phyloP scores from a whole-genome alignment of 805 yeast genomes.

The Kluyveromyces siamensis region DNA sequence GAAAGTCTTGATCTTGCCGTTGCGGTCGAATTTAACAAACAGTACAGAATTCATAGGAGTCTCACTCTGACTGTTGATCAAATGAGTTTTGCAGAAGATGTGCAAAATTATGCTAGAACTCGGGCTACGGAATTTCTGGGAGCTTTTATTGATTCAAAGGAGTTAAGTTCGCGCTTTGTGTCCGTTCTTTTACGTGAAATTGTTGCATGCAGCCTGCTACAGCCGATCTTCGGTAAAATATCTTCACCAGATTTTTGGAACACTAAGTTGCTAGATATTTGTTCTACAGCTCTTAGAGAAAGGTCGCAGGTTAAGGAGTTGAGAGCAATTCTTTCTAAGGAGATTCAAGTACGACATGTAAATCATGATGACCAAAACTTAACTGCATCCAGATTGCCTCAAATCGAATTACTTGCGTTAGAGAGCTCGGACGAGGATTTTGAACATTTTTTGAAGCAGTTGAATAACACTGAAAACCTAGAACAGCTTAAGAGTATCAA shows the following conservation, averaged over 20 bases:
- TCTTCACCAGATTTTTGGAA: constrained; percentile 76
- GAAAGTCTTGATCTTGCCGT: constrained; percentile 33
- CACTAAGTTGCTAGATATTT: constrained; percentile 45
- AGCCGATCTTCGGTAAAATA: constrained; percentile 42
- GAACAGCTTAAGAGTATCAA: constrained; percentile 12
- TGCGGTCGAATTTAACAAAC: constrained; percentile 31
- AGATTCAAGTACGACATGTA: constrained; percentile 30
- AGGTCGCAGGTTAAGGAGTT: constrained; percentile 65
- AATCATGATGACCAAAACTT: constrained; percentile 5
- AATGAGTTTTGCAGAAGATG: constrained; percentile 31
- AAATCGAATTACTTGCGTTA: constrained; percentile 3
- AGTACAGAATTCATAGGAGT: constrained; percentile 48
- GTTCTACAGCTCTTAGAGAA: constrained; percentile 61
- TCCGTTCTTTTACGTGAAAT: constrained; percentile 51
- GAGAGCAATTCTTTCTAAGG: constrained; percentile 60
- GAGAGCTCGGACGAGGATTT: constrained; percentile 16
- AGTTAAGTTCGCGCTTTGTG: constrained; percentile 39
- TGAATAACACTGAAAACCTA: constrained; percentile 13
- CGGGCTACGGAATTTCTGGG: constrained; percentile 37
- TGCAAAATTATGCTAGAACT: constrained; percentile 41
- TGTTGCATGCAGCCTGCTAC: constrained; percentile 46
- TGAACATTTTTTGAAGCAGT: constrained; percentile 18
- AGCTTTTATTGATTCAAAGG: constrained; percentile 37
- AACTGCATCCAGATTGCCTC: background rate
- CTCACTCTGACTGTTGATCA: constrained; percentile 31